Evolutionary conservation across 83 land plant species (phyloP), one percentile per base, ranked within the genome.

Genomic region (Thuja plicata): DNA sequence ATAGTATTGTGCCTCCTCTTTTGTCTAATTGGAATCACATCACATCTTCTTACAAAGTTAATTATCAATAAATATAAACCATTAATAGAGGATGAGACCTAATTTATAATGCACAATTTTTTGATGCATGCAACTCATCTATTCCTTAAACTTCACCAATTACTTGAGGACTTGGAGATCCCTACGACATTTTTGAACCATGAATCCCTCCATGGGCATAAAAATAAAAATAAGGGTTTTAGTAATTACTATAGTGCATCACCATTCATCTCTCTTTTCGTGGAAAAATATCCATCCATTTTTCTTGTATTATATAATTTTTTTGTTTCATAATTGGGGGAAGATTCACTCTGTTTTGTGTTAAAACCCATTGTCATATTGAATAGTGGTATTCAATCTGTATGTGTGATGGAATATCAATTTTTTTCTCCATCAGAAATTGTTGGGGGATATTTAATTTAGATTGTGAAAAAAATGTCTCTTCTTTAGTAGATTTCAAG

Each of bases 21-120:
- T 90, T 96, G 99, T 70, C 99, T 98, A 30, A 84, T 98, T 71
- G 99, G 99, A 66, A 93, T 98, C 77, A 21, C 94, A 11, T 89
- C 93, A 91, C 97, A 96, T 93, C 46, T 89, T 83, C 46, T 96
- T 87, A 96, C 98, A 60, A 96, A 95, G 93, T 95, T 92, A 66
- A 62, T 87, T 52, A 40, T 55, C 54, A 70, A 85, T 41, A 66
- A 85, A 85, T 70, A 85, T 66, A 85, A 85, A 52, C 87, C 19
- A 38, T 27, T 52, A 52, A 85, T 85, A 85, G 84, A 81, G 50
- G 84, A 81, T 81, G 84, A 81, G 84, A 81, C 17, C 15, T 81
- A 52, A 81, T 81, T 24, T 27, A 11, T 32, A 32, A 43, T 81
- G 30, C 30, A 81, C 24, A 24, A 81, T 40, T 81, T 24, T 52